Evolutionary conservation across 495 filamentous ascomycete genomes (phyloP), one percentile per base, ranked within the genome.

Genomic region (Xanthoparmelia taractica): DNA sequence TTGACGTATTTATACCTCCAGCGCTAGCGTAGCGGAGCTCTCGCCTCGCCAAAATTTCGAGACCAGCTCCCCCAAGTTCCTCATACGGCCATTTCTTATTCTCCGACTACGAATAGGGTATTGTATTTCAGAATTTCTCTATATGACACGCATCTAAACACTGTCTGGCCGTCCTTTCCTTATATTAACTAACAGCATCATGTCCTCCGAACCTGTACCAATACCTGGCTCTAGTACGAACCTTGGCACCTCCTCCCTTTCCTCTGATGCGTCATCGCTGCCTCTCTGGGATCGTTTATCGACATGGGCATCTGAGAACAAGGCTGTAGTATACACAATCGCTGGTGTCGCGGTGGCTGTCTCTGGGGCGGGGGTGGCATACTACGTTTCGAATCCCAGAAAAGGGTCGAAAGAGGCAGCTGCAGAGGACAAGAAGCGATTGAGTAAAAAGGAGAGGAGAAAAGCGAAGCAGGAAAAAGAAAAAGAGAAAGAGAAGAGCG

Each of bases 281-380:
- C 91, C 92, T 27, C 72, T 95, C 59, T 96, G 91, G 91, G 87
- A 93, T 74, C 86, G 92, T 64, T 76, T 97, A 70, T 88, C 91
- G 66, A 88, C 83, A 74, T 98, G 93, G 91, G 90, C 88, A 31
- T 91, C 92, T 0, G 94, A 97, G 70, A 87, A 98, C 73, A 98
- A 96, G 77, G 89, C 87, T 47, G 79, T 92, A 55, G 94, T 96
- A 45, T 98, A 96, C 75, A 96, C 95, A 66, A 89, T 97, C 76
- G 91, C 91, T 62, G 94, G 93, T 73, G 87, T 96, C 34, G 91
- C 92, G 52, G 85, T 97, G 37, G 90, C 97, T 34, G 89, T 92
- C 63, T 92, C 89, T 34, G 86, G 87, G 65, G 95, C 91, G 33
- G 94, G 92, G 68, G 89, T 88, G 25, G 87, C 93, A 69, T 97